Conservation (phyloP, 2,329 filamentous ascomycete species). For the Dothideomycetes sp. region DNA sequence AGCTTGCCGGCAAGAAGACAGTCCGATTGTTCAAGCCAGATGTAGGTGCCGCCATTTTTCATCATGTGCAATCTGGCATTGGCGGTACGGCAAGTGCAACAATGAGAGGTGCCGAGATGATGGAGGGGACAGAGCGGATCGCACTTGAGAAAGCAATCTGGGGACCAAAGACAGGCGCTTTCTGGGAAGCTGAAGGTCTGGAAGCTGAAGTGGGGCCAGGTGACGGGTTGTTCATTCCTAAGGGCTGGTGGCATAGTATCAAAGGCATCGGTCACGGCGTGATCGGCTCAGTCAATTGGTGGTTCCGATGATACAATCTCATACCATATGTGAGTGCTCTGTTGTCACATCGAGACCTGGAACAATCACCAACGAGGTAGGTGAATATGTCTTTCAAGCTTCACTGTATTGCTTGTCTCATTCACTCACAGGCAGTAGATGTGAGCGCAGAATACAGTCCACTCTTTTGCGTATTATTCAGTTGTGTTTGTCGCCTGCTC, state of each 20-base stretch:
- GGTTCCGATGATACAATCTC: slow-evolving; percentile 61
- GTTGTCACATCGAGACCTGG: too few species aligned
- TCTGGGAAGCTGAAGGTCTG: slow-evolving; percentile 25
- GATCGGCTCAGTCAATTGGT: slow-evolving; percentile 67
- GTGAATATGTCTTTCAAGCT: too few species aligned
- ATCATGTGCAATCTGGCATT: slow-evolving; percentile 34
- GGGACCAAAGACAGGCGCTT: slow-evolving; percentile 31
- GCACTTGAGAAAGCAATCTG: slow-evolving; percentile 63
- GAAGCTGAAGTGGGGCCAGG: slow-evolving; percentile 54
- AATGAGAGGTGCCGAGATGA: slow-evolving; percentile 80
- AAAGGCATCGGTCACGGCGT: slow-evolving; percentile 51
- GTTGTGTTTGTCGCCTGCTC: too few species aligned
- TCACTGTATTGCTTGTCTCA: too few species aligned
- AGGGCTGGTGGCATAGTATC: slow-evolving; percentile 82
- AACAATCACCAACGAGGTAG: too few species aligned
- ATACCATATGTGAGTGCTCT: too few species aligned
- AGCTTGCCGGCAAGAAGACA: slow-evolving; percentile 63
- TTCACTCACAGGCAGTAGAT: too few species aligned
- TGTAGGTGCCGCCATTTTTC: slow-evolving; percentile 57
- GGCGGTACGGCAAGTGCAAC: slow-evolving; percentile 33
- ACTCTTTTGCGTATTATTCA: too few species aligned
- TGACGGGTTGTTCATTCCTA: slow-evolving; percentile 69
- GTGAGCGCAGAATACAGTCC: too few species aligned
- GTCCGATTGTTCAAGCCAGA: slow-evolving; percentile 62
- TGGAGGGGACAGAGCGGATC: slow-evolving; percentile 65